phyloP scores from a whole-genome alignment of 495 filamentous ascomycete genomes.

The Hyaloscypha bicolor region DNA sequence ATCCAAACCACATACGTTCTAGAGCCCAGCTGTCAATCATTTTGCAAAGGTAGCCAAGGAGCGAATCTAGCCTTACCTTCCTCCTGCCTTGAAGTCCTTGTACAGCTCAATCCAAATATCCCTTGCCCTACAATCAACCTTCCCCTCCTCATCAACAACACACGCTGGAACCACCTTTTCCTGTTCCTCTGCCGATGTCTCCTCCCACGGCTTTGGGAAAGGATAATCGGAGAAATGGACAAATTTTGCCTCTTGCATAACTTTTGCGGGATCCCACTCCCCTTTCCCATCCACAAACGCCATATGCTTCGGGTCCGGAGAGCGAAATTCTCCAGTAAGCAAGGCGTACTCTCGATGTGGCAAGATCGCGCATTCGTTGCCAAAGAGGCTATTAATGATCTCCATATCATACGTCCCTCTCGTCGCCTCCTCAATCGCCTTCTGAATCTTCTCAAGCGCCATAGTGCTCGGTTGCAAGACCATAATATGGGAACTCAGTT shows the following conservation, averaged over 20 bases:
- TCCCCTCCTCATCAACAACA: conserved; percentile 39
- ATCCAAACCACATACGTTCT: background rate
- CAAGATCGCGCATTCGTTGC: conserved; percentile 65
- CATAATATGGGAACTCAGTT: conserved; percentile 63
- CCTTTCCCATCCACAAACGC: conserved; percentile 10
- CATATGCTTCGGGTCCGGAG: conserved; percentile 34
- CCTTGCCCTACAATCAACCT: conserved; percentile 60
- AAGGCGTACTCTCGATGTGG: conserved; percentile 76
- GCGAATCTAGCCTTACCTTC: conserved; percentile 46
- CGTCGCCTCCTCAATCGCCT: conserved; percentile 42
- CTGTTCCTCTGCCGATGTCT: conserved; percentile 53
- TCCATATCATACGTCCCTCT: conserved; percentile 70
- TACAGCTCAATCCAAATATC: conserved; percentile 74
- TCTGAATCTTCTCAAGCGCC: conserved; percentile 51
- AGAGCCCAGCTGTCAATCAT: background rate
- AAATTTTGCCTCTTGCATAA: conserved; percentile 68
- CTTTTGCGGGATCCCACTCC: conserved; percentile 67
- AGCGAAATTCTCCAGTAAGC: conserved; percentile 71
- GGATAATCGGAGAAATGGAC: conserved; percentile 86
- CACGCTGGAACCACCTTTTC: conserved; percentile 61
- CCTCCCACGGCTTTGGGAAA: conserved; percentile 77
- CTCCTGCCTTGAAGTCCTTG: conserved; percentile 65
- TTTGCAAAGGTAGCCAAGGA: no score
- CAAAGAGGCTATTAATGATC: conserved; percentile 71
- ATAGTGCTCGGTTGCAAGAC: conserved; percentile 61